Percentiles rank a stretch among this genome's conserved stretches.
Conservation (phyloP, 2,329 filamentous ascomycete species). For the Colletotrichum higginsianum region DNA sequence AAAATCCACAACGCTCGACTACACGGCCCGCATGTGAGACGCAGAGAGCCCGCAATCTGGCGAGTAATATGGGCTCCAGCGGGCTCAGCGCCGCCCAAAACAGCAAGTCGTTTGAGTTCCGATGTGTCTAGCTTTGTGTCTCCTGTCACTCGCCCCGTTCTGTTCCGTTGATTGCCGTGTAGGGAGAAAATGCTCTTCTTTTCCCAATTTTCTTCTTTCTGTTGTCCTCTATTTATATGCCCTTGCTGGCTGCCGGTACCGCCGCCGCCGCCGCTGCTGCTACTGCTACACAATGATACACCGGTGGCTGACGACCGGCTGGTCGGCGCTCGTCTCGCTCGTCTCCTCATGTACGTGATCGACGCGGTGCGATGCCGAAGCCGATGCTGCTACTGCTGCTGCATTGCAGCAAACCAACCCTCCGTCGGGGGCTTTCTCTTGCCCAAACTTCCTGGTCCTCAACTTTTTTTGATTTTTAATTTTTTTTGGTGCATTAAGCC, state of each 20-base stretch:
- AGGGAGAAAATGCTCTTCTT: neutral
- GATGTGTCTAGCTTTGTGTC: constrained; percentile 23
- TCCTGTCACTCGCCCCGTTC: constrained; percentile 20
- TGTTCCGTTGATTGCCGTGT: constrained; percentile 36
- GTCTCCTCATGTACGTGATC: constrained; percentile 25
- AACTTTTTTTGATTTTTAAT: too few species aligned
- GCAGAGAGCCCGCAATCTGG: constrained; percentile 34
- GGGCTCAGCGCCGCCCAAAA: constrained; percentile 30
- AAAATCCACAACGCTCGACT: constrained; percentile 19
- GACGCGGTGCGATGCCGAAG: neutral
- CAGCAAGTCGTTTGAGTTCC: constrained; percentile 31
- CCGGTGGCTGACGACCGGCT: neutral
- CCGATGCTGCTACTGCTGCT: neutral
- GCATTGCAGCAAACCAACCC: constrained; percentile 9
- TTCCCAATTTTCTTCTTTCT: neutral
- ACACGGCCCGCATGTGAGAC: constrained; percentile 25
- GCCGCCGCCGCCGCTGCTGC: neutral
- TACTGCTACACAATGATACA: neutral
- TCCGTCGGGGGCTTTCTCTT: neutral
- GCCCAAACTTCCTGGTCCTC: constrained; percentile 1
- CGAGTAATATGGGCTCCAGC: constrained; percentile 36
- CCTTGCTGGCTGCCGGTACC: neutral
- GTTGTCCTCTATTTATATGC: neutral
- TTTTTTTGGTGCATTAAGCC: neutral
- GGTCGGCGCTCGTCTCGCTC: constrained; percentile 11